A percentile compares a stretch with the other conserved stretches of the same genome.
Conservation (phyloP, 176 grass and related monocot species). For the Phragmites australis region DNA sequence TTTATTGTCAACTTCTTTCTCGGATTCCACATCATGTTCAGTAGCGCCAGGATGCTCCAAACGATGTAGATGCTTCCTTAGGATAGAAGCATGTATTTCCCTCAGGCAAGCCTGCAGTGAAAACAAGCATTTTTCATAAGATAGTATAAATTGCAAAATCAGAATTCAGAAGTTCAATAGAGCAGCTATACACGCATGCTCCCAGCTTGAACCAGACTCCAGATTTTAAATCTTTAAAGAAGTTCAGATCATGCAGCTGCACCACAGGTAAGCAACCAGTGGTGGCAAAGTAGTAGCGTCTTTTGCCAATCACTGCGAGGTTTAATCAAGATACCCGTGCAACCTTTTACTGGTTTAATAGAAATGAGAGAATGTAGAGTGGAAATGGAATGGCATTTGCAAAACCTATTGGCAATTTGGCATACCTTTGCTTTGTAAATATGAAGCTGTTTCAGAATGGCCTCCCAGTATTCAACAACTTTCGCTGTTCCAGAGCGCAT, state of each 20-base stretch:
- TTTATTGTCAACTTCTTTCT: constrained; percentile 48
- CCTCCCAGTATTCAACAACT: constrained; percentile 99
- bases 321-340: not conserved
- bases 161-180: constrained; percentile 1
- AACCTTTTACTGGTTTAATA: constrained; percentile 11
- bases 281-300: not conserved
- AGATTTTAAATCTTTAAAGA: constrained; percentile 26
- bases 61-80: constrained; percentile 86
- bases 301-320: not conserved
- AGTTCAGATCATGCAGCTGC: not conserved
- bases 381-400: constrained; percentile 4
- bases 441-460: constrained; percentile 87
- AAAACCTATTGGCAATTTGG: constrained; percentile 15
- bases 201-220: not conserved
- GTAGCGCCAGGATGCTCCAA: constrained; percentile 59
- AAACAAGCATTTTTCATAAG: not conserved
- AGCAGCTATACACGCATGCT: constrained; percentile 17
- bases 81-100: constrained; percentile 92
- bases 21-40: constrained; percentile 46
- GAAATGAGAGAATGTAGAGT: not conserved
- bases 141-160: constrained; percentile 28
- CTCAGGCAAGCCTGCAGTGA: constrained; percentile 69
- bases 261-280: not conserved
- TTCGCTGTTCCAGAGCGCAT: constrained; percentile 96
- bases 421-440: constrained; percentile 98